Conservation (phyloP, 331 rosid genomes). For the Malus hybrid region DNA sequence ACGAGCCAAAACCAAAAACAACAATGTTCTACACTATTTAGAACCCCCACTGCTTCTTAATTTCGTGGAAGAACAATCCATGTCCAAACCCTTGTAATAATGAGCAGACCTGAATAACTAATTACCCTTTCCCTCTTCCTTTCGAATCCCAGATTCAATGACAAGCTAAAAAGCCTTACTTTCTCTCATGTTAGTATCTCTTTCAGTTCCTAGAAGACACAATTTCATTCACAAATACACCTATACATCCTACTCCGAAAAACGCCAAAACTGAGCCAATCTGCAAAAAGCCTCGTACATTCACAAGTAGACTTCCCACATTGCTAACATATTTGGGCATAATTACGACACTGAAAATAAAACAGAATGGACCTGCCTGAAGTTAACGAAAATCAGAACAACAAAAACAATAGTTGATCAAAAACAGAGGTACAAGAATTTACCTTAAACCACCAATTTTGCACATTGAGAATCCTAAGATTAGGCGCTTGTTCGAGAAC, state of each 20-base stretch:
- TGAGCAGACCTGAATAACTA: background rate
- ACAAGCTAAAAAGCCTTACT: background rate
- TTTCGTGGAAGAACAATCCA: background rate
- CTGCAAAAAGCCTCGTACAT: background rate
- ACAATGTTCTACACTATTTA: too few relatives aligned
- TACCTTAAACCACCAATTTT: slow-evolving; percentile 7
- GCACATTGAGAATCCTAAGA: background rate
- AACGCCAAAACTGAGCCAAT: background rate
- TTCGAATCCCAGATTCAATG: background rate
- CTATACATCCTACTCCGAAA: background rate
- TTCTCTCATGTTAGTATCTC: background rate
- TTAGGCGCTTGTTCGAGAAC: background rate
- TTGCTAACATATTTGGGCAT: background rate
- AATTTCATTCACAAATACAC: background rate
- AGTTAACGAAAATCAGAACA: background rate
- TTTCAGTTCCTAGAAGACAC: background rate
- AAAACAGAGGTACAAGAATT: background rate
- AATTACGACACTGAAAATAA: background rate
- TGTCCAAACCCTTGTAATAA: background rate
- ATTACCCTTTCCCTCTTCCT: background rate
- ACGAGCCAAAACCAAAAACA: background rate
- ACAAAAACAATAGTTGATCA: background rate
- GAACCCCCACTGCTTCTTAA: background rate
- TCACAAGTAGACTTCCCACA: background rate
- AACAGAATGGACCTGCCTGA: background rate